Base-by-base conservation (phyloP, 2,329 filamentous ascomycete genomes). In the Fusarium brevicatenulatum region DNA sequence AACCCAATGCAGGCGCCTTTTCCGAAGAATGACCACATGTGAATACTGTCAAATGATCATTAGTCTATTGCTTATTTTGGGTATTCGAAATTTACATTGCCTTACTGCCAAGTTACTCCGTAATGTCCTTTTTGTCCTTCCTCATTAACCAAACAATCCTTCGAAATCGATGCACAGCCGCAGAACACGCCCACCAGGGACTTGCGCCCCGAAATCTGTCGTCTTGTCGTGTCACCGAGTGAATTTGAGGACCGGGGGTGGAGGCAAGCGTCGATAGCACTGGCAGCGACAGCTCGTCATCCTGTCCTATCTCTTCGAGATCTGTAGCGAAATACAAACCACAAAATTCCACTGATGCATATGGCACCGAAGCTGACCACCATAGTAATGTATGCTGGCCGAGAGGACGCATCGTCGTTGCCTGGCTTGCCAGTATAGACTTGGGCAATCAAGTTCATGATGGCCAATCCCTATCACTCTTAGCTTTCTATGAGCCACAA, bases 111-210 rank as follows among this genome's bases (percentile, higher is more conserved):
- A 18, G 18, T 43, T 0, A 8, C 15, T 18, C n/a, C 42, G 15
- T 43, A 0, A 8, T 2, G n/a, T 1, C 42, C 1, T 43, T 43
- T 2, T 0, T 23, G n/a, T 0, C n/a, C 0, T 43, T 18, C 0
- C 42, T 23, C 2, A 23, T 5, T 0, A 18, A 18, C 0, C 42
- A 43, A 43, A 18, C 1, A 43, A 43, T 43, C n/a, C 42, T 11
- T 23, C 42, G 42, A 23, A 43, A 23, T 9, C n/a, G 42, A 36
- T 36, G 34, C 42, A 43, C 1, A 43, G 42, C 15, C 15, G 42
- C 4, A 1, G n/a, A 23, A 23, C 2, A 15, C 4, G 6, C 39
- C 12, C 39, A 9, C 39, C 19, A 40, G 30, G 30, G 30, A 32
- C 10, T 32, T 32, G 30, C 30, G 4, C 30, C 30, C 30, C 30